Evolutionary conservation across 2,329 filamentous ascomycete species (phyloP).

Genomic region (Microdochium trichocladiopsis): DNA sequence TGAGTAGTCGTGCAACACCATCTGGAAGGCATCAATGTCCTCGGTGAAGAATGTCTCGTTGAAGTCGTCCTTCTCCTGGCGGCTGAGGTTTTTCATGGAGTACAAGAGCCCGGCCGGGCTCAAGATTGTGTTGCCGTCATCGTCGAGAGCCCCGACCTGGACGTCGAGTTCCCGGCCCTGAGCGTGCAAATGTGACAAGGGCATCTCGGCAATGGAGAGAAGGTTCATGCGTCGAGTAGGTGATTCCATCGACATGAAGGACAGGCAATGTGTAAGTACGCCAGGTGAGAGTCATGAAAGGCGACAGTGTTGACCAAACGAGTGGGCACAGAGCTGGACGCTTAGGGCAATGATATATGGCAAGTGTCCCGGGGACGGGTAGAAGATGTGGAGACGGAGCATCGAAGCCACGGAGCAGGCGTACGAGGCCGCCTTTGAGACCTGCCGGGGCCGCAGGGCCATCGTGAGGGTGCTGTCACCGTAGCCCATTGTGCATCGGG

Average conservation of each 20-base stretch:
- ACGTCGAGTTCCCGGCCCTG: constrained; percentile 15
- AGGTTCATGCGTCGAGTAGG: constrained; percentile 25
- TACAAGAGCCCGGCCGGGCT: constrained; percentile 28
- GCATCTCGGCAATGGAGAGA: constrained; percentile 33
- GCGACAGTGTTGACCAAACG: constrained; percentile 5
- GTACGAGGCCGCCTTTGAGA: neutral
- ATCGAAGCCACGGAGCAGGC: neutral
- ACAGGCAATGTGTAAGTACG: constrained; percentile 23
- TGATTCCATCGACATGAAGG: constrained; percentile 5
- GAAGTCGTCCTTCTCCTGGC: constrained; percentile 27
- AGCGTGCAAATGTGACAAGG: constrained; percentile 20
- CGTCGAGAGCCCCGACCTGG: constrained; percentile 18
- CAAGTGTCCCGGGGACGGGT: neutral
- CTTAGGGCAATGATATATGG: neutral
- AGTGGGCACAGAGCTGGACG: neutral
- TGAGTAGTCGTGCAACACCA: constrained; percentile 42
- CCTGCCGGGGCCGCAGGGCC: neutral
- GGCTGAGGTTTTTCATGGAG: constrained; percentile 21
- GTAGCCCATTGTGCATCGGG: neutral
- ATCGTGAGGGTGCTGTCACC: neutral
- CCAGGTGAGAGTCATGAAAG: constrained; percentile 12
- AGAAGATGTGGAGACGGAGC: neutral
- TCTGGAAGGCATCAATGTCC: constrained; percentile 28
- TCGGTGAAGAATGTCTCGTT: constrained; percentile 35
- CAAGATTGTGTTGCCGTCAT: constrained; percentile 21